A percentile compares a stretch with the other conserved stretches of the same genome.
These are phyloP conservation scores for Eimeria maxima DNA, from an alignment of 169 alveolate genomes.

Conservation along the genomic window DNA sequence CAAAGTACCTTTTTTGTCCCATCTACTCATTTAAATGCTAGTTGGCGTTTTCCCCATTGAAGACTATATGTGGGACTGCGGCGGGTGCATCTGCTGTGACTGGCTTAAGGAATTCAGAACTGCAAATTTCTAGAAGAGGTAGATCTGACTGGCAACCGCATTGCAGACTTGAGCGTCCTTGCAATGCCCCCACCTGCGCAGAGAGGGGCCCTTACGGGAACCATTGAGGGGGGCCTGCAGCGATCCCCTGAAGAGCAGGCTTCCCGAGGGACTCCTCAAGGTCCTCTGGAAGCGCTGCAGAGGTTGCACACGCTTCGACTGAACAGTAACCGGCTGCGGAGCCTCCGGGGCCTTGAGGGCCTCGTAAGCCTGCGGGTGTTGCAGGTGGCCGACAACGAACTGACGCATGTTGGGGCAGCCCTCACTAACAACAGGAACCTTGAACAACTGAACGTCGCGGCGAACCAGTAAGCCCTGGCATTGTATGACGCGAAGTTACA, in stretches of 20 bases:
- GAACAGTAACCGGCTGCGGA: constrained; percentile 67
- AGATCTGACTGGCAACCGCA: constrained; percentile 58
- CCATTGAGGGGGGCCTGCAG: neutral
- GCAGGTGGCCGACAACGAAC: constrained; percentile 76
- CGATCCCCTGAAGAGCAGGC: neutral
- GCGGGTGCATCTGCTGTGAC: neutral
- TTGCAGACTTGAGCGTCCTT: constrained; percentile 9
- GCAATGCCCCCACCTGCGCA: neutral
- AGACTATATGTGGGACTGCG: neutral
- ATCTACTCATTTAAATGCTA: neutral
- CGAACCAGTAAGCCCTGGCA: constrained; percentile 77
- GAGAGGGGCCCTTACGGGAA: neutral
- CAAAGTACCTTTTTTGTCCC: neutral
- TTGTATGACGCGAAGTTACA: neutral
- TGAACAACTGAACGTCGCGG: constrained; percentile 68
- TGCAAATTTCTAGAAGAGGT: constrained; percentile 53
- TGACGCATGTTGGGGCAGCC: constrained; percentile 66
- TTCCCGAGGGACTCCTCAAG: neutral
- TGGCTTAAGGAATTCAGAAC: constrained; percentile 27
- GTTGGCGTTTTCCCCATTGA: neutral
- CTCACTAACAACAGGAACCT: constrained; percentile 69
- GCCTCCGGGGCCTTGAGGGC: constrained; percentile 50
- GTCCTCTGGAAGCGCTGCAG: constrained; percentile 52
- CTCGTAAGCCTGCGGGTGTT: constrained; percentile 41
- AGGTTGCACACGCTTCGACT: constrained; percentile 77